Evolutionary conservation across 1,284 basidiomycete species (phyloP), one percentile per base, ranked within the genome.

Genomic region (Ustilago vetiveriae): DNA sequence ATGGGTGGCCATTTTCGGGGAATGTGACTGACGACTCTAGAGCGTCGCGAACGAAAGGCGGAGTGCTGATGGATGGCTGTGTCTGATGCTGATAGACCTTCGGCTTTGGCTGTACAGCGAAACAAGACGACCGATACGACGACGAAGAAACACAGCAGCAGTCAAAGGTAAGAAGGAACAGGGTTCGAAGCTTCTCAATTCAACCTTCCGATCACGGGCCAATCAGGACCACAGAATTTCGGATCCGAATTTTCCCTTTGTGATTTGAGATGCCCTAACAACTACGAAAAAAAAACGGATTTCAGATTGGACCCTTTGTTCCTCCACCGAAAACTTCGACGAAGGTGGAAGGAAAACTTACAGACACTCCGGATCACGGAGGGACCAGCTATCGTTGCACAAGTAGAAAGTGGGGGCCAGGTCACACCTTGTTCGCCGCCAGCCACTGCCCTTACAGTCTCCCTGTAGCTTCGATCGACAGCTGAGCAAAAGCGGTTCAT

Each of bases 1-100:
- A 64, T 82, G 78, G 47, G 78, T 80, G 46, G 80, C 79, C 80
- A 82, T 82, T 16, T 45, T 67, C 53, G 41, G 17, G 10, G 39
- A 32, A 33, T 50, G 46, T 42, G 52, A 38, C 38, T 21, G 32
- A 13, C 48, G 42, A 10, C 24, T 42, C 44, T 33, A 17, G 24
- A 11, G n/a, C 10, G 35, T 46, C 35, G 44, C 16, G 16, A n/a
- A n/a, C n/a, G n/a, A n/a, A n/a, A n/a, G n/a, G n/a, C n/a, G n/a
- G n/a, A n/a, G n/a, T n/a, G n/a, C n/a, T n/a, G n/a, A n/a, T n/a
- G n/a, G n/a, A n/a, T n/a, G n/a, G n/a, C n/a, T n/a, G n/a, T n/a
- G n/a, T n/a, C n/a, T n/a, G n/a, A n/a, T n/a, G n/a, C n/a, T n/a
- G n/a, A n/a, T n/a, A n/a, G n/a, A n/a, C n/a, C n/a, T n/a, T n/a